Base-by-base conservation (phyloP, 2,329 filamentous ascomycete genomes). In the Pseudopyricularia javanii region DNA sequence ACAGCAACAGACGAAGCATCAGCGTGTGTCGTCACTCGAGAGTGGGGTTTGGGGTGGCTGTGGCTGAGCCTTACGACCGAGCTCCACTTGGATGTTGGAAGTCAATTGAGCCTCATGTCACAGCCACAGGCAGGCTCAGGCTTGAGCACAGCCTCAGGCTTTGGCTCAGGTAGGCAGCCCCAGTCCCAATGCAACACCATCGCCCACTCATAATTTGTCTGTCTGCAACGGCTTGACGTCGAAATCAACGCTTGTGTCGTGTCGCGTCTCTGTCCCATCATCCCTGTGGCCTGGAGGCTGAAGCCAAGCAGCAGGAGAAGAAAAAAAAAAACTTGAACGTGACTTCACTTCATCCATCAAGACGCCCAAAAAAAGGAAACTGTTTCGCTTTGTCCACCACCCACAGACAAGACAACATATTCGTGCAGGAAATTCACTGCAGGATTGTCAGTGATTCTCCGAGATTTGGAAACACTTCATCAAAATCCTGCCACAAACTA, bases 261-360 rank as follows among this genome's bases (percentile, higher is more conserved):
- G n/a, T n/a, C 37, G 37, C 37, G 37, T 43, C n/a, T 22, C 37
- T 43, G 37, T 43, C 37, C 37, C 37, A 43, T 43, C n/a, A 43
- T 22, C 37, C 37, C 37, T 43, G 37, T 12, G 32, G 37, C 37
- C 37, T 43, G 37, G 37, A n/a, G 37, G 37, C 37, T 43, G 37
- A n/a, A n/a, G n/a, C n/a, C n/a, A n/a, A n/a, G n/a, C n/a, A n/a
- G n/a, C n/a, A 15, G 37, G 40, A 40, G 3, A 34, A 26, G 15
- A 32, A 34, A 55, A 32, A 52, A 20, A 48, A 54, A 33, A 51
- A 51, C 53, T 20, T 17, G 24, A 20, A 53, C 33, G 35, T 53
- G 43, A 37, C 24, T 40, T 49, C n/a, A n/a, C n/a, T n/a, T n/a
- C 12, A 43, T 11, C 6, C 37, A 11, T 20, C 34, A 37, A 15